Percentiles rank a stretch among this genome's conserved stretches.
These are phyloP conservation scores for Vaccinium darrowii DNA, from an alignment of 148 eudicot species.

Conservation along the genomic window DNA sequence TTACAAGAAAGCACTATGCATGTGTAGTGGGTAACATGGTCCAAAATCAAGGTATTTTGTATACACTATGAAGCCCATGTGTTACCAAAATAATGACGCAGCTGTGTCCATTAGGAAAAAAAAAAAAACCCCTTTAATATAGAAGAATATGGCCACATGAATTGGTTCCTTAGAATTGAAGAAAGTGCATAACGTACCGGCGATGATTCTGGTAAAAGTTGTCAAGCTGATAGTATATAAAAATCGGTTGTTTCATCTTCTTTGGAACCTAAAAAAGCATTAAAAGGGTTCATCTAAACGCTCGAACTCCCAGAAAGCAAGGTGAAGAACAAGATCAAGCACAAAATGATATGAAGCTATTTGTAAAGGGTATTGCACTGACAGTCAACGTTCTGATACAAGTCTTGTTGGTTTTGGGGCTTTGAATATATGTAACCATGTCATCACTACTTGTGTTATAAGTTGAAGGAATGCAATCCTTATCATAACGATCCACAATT, in stretches of 20 bases:
- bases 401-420: slow-evolving; percentile 41
- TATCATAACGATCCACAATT: slow-evolving; percentile 62
- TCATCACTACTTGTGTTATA: slow-evolving; percentile 28
- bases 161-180: background rate
- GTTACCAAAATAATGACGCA: too few relatives aligned
- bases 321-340: background rate
- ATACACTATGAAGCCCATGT: background rate
- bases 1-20: background rate
- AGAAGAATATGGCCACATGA: background rate
- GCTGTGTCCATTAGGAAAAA: background rate
- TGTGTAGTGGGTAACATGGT: background rate
- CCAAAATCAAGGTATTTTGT: background rate
- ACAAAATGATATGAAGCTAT: background rate
- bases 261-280: slow-evolving; percentile 45
- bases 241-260: slow-evolving; percentile 65
- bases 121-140: background rate
- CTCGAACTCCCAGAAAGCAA: background rate
- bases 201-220: slow-evolving; percentile 75
- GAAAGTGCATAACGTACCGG: slow-evolving; percentile 31
- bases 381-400: slow-evolving; percentile 56
- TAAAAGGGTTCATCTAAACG: background rate
- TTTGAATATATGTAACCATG: slow-evolving; percentile 42
- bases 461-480: slow-evolving; percentile 48
- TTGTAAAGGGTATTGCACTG: slow-evolving; percentile 4
- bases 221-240: slow-evolving; percentile 60